Conservation (phyloP, 179 eudicot genomes). For the Actinidia arguta region DNA sequence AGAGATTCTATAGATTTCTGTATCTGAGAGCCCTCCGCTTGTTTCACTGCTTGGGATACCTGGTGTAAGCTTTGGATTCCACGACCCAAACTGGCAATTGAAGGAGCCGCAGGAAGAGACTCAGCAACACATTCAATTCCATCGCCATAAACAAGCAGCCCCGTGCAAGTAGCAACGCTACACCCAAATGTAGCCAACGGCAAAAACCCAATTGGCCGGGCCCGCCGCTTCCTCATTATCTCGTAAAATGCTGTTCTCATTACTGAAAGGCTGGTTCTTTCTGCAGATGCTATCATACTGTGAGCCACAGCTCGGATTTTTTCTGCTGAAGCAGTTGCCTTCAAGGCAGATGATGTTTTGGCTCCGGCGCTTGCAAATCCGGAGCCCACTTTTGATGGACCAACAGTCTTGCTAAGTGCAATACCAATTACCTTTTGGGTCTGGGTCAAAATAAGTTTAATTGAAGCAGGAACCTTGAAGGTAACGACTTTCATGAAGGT, state of each 20-base stretch:
- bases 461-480: constrained; percentile 66
- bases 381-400: constrained; percentile 69
- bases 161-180: constrained; percentile 77
- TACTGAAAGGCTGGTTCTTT: constrained; percentile 86
- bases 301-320: constrained; percentile 82
- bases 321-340: constrained; percentile 79
- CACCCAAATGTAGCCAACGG: constrained; percentile 93
- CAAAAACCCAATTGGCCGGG: constrained; percentile 61
- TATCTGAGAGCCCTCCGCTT: constrained; percentile 57
- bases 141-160: constrained; percentile 79
- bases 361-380: constrained; percentile 64
- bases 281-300: constrained; percentile 81
- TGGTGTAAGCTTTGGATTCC: constrained; percentile 82
- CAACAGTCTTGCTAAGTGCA: constrained; percentile 65
- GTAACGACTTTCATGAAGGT: constrained; percentile 65
- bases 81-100: constrained; percentile 92
- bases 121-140: constrained; percentile 95
- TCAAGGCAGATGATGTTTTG: constrained; percentile 57
- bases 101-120: constrained; percentile 88
- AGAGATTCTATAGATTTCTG: constrained; percentile 80
- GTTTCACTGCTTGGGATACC: constrained; percentile 62
- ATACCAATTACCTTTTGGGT: constrained; percentile 61
- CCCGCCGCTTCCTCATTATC: constrained; percentile 85
- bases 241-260: constrained; percentile 92
- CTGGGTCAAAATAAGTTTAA: constrained; percentile 66